Evolutionary conservation across 163 green algal genomes (phyloP).

Genomic region (Prototheca wickerhamii): DNA sequence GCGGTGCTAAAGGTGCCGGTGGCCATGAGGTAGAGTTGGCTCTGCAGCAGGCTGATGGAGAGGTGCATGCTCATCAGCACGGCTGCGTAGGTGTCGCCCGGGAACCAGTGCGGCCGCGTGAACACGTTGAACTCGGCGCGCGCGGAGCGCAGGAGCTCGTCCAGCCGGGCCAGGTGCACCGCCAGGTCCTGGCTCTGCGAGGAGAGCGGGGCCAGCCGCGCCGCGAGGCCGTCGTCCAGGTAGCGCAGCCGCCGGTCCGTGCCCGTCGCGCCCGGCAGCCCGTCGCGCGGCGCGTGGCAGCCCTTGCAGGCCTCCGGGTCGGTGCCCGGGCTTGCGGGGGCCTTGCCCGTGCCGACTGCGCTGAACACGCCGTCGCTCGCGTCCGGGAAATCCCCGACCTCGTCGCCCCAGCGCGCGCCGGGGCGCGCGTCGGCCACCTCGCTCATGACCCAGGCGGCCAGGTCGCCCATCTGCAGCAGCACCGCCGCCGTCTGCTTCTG

Average conservation of each 20-base stretch:
- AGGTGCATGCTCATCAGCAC: constrained; percentile 11
- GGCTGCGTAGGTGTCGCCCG: constrained; percentile 10
- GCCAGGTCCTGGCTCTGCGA: not conserved
- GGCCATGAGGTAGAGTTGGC: constrained; percentile 7
- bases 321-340: too few species aligned
- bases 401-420: not conserved
- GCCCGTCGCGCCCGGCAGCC: constrained; percentile 5
- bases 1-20: not conserved
- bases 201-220: constrained; percentile 4
- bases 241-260: constrained; percentile 1
- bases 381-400: not conserved
- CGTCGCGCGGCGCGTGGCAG: not conserved
- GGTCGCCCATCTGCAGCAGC: constrained; percentile 8
- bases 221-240: constrained; percentile 17
- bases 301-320: too few species aligned
- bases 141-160: constrained; percentile 11
- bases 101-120: constrained; percentile 7
- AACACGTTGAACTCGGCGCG: constrained; percentile 5
- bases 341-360: not conserved
- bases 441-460: constrained; percentile 11
- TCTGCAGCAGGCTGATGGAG: constrained; percentile 6
- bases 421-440: not conserved
- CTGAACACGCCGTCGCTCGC: not conserved
- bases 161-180: constrained; percentile 5
- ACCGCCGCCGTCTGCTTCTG: constrained; percentile 5